phyloP scores from a whole-genome alignment of 2,329 filamentous ascomycete genomes.

The Coniochaeta hoffmannii region DNA sequence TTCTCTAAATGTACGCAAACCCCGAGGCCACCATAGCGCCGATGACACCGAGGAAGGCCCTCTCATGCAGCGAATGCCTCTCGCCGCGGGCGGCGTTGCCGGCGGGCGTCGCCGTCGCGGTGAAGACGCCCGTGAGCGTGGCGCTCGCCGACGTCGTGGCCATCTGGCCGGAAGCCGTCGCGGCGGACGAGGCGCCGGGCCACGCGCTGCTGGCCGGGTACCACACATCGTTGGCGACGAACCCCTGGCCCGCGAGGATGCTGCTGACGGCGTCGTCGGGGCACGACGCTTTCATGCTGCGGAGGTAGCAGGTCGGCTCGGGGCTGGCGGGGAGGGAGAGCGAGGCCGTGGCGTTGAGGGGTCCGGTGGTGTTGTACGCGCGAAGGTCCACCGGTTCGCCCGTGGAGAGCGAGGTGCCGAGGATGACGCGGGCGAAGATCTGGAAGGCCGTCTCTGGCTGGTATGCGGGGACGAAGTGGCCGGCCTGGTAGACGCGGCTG shows the following conservation, averaged over 20 bases:
- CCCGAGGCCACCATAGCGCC: background rate
- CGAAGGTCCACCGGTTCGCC: constrained; percentile 44
- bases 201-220: constrained; percentile 34
- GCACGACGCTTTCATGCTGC: constrained; percentile 44
- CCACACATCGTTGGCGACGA: constrained; percentile 53
- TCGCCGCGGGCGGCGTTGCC: background rate
- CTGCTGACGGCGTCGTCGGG: constrained; percentile 38
- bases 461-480: constrained; percentile 55
- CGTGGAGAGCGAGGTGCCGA: constrained; percentile 45
- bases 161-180: background rate
- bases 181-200: constrained; percentile 22
- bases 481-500: constrained; percentile 58
- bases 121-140: constrained; percentile 29
- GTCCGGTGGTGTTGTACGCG: constrained; percentile 49
- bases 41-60: background rate
- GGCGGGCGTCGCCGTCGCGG: constrained; percentile 19
- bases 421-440: constrained; percentile 53
- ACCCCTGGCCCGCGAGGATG: constrained; percentile 41
- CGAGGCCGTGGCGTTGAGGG: constrained; percentile 47
- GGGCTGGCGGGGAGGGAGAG: constrained; percentile 42
- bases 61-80: background rate
- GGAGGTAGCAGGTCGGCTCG: constrained; percentile 52
- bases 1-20: background rate
- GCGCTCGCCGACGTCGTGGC: background rate
- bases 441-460: constrained; percentile 54